Evolutionary conservation across 805 yeast genomes (phyloP).

Genomic region (Metschnikowia koreensis): DNA sequence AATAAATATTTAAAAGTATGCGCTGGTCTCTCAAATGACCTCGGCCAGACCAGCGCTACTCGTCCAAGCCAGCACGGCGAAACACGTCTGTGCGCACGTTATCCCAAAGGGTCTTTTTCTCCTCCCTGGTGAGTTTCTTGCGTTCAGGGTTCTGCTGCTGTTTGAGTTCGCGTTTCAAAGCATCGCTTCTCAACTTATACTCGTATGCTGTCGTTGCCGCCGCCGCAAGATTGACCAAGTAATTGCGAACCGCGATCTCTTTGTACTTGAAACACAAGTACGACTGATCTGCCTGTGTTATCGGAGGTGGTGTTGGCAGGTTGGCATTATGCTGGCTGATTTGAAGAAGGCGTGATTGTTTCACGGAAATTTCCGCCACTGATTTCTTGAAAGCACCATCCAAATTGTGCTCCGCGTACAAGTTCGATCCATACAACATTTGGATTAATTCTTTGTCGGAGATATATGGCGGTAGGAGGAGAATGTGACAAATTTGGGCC

Average conservation of each 20-base stretch:
- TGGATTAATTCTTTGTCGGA: slow-evolving; percentile 43
- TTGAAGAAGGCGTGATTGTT: slow-evolving; percentile 44
- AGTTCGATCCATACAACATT: slow-evolving; percentile 38
- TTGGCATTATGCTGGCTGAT: slow-evolving; percentile 27
- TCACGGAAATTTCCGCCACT: slow-evolving; percentile 50
- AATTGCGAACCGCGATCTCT: slow-evolving; percentile 48
- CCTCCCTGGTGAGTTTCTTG: slow-evolving; percentile 36
- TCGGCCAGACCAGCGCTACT: slow-evolving; percentile 9
- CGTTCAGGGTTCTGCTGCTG: slow-evolving; percentile 21
- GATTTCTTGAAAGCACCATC: slow-evolving; percentile 43
- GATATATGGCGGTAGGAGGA: slow-evolving; percentile 40
- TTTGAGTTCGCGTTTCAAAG: slow-evolving; percentile 28
- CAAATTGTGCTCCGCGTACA: slow-evolving; percentile 49
- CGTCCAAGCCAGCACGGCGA: slow-evolving; percentile 44
- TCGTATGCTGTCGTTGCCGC: slow-evolving; percentile 55
- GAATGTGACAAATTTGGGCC: slow-evolving; percentile 39
- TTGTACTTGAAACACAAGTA: slow-evolving; percentile 37
- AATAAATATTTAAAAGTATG: background rate
- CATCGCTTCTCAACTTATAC: slow-evolving; percentile 40
- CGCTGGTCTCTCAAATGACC: background rate
- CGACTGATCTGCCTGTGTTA: slow-evolving; percentile 30
- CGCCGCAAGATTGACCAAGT: slow-evolving; percentile 51
- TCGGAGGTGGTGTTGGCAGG: slow-evolving; percentile 24
- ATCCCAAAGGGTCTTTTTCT: slow-evolving; percentile 48
- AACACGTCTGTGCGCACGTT: slow-evolving; percentile 51